Evolutionary conservation across 1,284 basidiomycete species (phyloP), one percentile per base, ranked within the genome.

Genomic region (Cutaneotrichosporon mucoides): DNA sequence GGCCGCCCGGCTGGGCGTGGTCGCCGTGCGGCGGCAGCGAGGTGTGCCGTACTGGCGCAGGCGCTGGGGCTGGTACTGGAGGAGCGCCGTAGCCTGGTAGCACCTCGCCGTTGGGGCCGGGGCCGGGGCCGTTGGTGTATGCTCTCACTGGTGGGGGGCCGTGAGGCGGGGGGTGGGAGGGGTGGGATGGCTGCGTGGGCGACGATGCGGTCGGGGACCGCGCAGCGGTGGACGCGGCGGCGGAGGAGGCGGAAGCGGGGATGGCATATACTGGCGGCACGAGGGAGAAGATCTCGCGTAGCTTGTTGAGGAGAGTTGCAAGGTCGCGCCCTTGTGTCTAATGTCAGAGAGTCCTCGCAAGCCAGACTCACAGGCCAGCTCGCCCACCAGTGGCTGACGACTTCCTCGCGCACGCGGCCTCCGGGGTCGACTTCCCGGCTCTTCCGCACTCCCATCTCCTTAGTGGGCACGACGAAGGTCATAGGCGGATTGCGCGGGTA

Each of bases 391-490:
- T 85, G 80, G 40, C 81, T 81, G 42, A 89, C 73, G 65, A 72
- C 68, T 13, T 71, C 68, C 36, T 73, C 73, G 35, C 66, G 67
- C 1, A 77, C 66, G 36, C 83, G 82, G 8, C 96, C 96, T 70
- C 89, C 91, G 50, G 88, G 85, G 68, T 97, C 92, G 64, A 98
- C 83, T 67, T 85, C 82, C 51, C 82, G 83, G 11, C 88, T 85
- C 34, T 89, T 83, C 63, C 87, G 86, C 65, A 99, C 85, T 59
- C 93, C 86, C 89, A 99, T 94, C 68, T 90, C 88, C 53, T 81
- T 83, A 1, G 92, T 97, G n/a, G 96, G 95, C 10, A 91, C 88
- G 63, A 99, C 94, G 78, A 92, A 98, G n/a, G 84, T 83, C 68
- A 99, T 84, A 7, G 96, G 96, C 2, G 92, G 86, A 37, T 82